Conservation (phyloP, 805 yeast species). For the Candida loeiensis region DNA sequence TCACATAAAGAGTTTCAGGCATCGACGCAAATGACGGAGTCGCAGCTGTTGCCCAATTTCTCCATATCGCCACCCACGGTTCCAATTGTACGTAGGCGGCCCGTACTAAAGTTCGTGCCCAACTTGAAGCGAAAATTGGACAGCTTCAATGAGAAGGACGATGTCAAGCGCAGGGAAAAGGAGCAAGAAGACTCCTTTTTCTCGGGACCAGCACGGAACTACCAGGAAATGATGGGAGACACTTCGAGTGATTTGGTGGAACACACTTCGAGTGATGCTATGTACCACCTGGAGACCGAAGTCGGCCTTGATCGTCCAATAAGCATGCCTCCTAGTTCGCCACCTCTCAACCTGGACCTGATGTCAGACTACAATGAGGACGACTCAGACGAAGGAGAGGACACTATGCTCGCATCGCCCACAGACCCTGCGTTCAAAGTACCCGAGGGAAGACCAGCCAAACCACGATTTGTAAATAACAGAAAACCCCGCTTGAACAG, state of each 20-base stretch:
- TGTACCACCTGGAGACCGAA: not conserved
- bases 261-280: not conserved
- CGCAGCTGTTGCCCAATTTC: slow-evolving; percentile 2
- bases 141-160: slow-evolving; percentile 41
- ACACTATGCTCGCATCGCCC: slow-evolving; percentile 2
- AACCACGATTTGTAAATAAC: slow-evolving; percentile 7
- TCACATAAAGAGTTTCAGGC: not conserved
- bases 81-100: slow-evolving; percentile 13
- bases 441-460: slow-evolving; percentile 1
- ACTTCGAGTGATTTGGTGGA: slow-evolving; percentile 7
- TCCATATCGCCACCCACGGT: not conserved
- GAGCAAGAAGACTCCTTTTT: slow-evolving; percentile 10
- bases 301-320: not conserved
- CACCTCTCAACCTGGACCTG: slow-evolving; percentile 6
- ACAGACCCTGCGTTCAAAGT: slow-evolving; percentile 1
- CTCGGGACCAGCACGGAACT: slow-evolving; percentile 11
- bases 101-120: slow-evolving; percentile 23
- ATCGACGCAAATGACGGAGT: not conserved
- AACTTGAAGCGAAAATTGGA: slow-evolving; percentile 40
- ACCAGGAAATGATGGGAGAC: slow-evolving; percentile 7
- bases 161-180: slow-evolving; percentile 32
- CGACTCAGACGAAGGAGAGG: slow-evolving; percentile 4
- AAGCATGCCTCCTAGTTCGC: slow-evolving; percentile 10
- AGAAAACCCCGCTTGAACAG: slow-evolving; percentile 1
- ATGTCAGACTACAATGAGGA: slow-evolving; percentile 13